Percentiles rank a stretch among this genome's conserved stretches.
These are phyloP conservation scores for Pyrenochaeta sp. DNA, from an alignment of 2,329 filamentous ascomycete species.

Conservation along the genomic window DNA sequence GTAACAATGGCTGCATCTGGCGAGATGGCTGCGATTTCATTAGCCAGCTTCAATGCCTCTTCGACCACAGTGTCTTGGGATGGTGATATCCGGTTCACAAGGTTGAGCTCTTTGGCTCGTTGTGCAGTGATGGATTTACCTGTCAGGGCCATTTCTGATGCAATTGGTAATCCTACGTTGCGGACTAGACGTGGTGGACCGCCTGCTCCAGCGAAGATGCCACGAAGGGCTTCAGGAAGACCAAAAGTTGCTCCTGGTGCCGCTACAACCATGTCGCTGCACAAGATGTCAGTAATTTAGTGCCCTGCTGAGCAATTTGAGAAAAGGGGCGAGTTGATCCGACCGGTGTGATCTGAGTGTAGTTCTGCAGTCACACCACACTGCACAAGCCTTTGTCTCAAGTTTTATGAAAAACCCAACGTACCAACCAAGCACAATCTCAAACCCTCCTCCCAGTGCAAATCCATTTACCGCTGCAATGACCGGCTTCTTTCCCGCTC, in stretches of 20 bases:
- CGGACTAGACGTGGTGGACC: constrained; percentile 62
- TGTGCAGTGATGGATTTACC: constrained; percentile 56
- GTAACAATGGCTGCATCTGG: constrained; percentile 51
- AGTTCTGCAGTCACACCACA: neutral
- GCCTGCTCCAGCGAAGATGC: constrained; percentile 63
- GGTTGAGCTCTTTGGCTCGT: constrained; percentile 54
- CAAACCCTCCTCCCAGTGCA: constrained; percentile 66
- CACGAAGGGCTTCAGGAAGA: constrained; percentile 63
- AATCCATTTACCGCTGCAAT: constrained; percentile 68
- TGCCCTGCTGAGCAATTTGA: too few relatives aligned
- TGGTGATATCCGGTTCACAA: constrained; percentile 52
- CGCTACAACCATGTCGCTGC: constrained; percentile 62
- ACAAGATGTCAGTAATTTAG: constrained; percentile 10
- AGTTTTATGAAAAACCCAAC: constrained; percentile 16
- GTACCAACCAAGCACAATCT: constrained; percentile 65
- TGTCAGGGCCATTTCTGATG: constrained; percentile 61
- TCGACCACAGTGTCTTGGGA: constrained; percentile 46
- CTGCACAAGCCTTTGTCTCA: neutral
- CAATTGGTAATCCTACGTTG: constrained; percentile 58
- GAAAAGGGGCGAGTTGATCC: too few relatives aligned
- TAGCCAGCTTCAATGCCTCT: constrained; percentile 48
- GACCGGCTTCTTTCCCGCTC: constrained; percentile 67
- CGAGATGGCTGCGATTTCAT: constrained; percentile 45
- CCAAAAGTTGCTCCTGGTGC: constrained; percentile 61
- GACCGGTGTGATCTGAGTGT: too few relatives aligned